Evolutionary conservation across 2,329 filamentous ascomycete genomes (phyloP), one percentile per base, ranked within the genome.

Genomic region (Diaporthe batatas): DNA sequence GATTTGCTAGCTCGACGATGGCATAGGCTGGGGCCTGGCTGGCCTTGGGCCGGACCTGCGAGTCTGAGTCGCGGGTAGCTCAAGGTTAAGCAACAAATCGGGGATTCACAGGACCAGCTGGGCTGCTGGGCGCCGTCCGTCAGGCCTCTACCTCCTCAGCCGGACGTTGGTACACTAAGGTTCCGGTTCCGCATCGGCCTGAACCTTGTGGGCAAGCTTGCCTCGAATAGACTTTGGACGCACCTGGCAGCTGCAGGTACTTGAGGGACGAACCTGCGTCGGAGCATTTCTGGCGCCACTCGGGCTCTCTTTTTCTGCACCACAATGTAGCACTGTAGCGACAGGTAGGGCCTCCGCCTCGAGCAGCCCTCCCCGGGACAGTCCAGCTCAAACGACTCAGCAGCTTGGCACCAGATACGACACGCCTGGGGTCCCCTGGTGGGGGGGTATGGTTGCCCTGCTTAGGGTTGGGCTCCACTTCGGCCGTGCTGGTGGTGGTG

Each of bases 151-250:
- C 44, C 29, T 49, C 42, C 14, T 14, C 18, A 49, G 23, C 21
- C 59, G n/a, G 44, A 51, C 21, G 32, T 25, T 58, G 34, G n/a
- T 39, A 51, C 54, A 51, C 68, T 14, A 70, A 59, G 42, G 25
- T 51, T 59, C 65, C 53, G 65, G 65, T 69, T 62, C 65, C 57
- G 49, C 57, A 51, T 62, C 67, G 55, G 67, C 71, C 42, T 73
- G 57, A 70, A 70, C 71, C 67, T 71, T 70, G 57, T 73, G 67
- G 49, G 65, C 32, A 59, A 70, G 42, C 54, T 70, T 70, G 68
- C 54, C 68, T 58, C 42, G 54, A 59, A 59, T 51, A 36, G 68
- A 51, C 42, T 59, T 47, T 62, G 49, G 69, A 65, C 69, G 68
- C 54, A 70, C 54, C 68, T 70, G 42, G 68, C 53, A 70, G 54